Evolutionary conservation across 2,329 filamentous ascomycete genomes (phyloP), one percentile per base, ranked within the genome.

Genomic region (Chaetomiaceae sp.): DNA sequence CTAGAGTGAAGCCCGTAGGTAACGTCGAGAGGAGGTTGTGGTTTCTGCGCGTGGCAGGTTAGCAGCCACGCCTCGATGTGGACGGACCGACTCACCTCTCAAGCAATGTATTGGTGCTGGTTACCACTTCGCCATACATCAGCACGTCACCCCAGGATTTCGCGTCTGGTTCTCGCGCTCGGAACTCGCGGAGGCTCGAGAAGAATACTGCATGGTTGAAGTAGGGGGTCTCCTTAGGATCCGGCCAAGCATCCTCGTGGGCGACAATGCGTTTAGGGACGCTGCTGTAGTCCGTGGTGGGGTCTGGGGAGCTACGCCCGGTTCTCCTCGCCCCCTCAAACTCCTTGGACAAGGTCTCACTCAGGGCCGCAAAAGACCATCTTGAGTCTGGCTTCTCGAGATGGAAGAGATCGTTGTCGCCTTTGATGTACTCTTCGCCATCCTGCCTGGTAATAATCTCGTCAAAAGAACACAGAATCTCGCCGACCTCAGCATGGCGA

Each of bases 41-140:
- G 61, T 98, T 98, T 58, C 84, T 87, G 46, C 0, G 17, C 18
- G 15, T 27, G 9, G 2, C n/a, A 20, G 7, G 42, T 51, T 45
- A 51, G 42, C 22, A 11, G 38, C 9, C 11, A 22, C 3, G 2
- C 22, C 14, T 6, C 4, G 7, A 36, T 7, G 36, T 12, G 6
- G 2, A 4, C 4, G 2, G 2, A 3, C n/a, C 4, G 6, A 57
- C 68, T 53, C 65, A 86, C 84, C 93, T 95, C 60, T 97, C 93
- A 6, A 96, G 75, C 5, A 97, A 72, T 0, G 90, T 95, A 66
- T 91, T 95, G 22, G 93, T 98, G 63, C 88, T 95, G 3, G 91
- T 96, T 14, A 96, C 75, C 6, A 95, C 88, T 63, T 96, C 88
- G 43, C 86, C 90, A 60, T 97, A 97, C 53, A 97, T 71, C 3